Base-by-base conservation (phyloP, 2,329 filamentous ascomycete species). In the Setomelanomma holmii region DNA sequence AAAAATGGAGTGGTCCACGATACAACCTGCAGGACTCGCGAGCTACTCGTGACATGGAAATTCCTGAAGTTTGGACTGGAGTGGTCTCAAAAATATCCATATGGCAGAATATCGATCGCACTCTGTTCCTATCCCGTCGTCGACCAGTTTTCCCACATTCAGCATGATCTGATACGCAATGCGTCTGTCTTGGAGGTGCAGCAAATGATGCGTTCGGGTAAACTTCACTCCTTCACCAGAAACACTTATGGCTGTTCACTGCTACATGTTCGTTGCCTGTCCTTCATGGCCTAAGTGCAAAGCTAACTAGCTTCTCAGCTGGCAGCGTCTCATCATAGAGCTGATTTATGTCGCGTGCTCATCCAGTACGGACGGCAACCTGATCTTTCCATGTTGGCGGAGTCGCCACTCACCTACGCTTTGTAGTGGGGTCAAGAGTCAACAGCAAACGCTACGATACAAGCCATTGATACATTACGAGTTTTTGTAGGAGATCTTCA, bases 41-140 rank as follows among this genome's bases (percentile, higher is more conserved):
- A 48, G 7, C 4, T 48, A 17, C n/a, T 24, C 20, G 23, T 45
- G n/a, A 17, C 21, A 6, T 49, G 30, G 27, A 35, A 14, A 8
- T n/a, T 35, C 8, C 20, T 58, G 4, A 38, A 46, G 2, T 50
- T 36, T 20, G 52, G 55, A 7, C 5, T 58, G 5, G n/a, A 24
- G 11, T 53, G 53, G 45, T 45, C 12, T 5, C 43, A 24, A 14
- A 20, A 40, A 16, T 22, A 40, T 17, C 39, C 47, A 3, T 51
- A 51, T 21, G 42, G 48, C 14, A 48, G 36, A 10, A 53, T 62
- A 2, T 17, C 51, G 1, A 46, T 49, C 12, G 57, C 58, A 3
- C 41, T 62, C 10, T 44, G 21, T 11, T 43, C 46, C 6, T 57
- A 53, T 44, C 58, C 58, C 8, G 38, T 58, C 3, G 33, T 57